A percentile compares a stretch with the other conserved stretches of the same genome.
These are phyloP conservation scores for Chrysoporthe cubensis DNA, from an alignment of 2,329 filamentous ascomycete species.

Conservation along the genomic window DNA sequence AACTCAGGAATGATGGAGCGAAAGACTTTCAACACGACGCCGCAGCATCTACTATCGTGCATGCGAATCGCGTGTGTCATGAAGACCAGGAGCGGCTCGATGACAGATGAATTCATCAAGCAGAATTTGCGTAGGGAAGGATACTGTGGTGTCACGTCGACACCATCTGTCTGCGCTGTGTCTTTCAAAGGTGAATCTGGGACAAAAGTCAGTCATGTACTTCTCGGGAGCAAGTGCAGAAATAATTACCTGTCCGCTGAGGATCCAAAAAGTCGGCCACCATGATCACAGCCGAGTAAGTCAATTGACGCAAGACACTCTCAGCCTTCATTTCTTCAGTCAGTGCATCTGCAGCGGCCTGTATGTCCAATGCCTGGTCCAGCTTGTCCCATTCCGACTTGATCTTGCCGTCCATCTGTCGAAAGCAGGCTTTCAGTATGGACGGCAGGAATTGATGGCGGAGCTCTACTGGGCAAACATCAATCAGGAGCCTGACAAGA, in stretches of 20 bases:
- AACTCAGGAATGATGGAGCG: constrained; percentile 85
- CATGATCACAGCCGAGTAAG: constrained; percentile 89
- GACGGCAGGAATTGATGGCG: constrained; percentile 82
- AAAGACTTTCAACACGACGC: constrained; percentile 83
- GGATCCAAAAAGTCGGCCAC: constrained; percentile 88
- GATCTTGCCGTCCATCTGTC: constrained; percentile 86
- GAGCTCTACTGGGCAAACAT: constrained; percentile 83
- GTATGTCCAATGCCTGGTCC: constrained; percentile 62
- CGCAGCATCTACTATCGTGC: constrained; percentile 86
- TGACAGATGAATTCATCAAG: constrained; percentile 73
- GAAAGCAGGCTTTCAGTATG: constrained; percentile 79
- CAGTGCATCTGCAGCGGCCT: constrained; percentile 74
- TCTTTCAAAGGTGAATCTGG: constrained; percentile 20
- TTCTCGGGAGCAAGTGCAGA: not conserved
- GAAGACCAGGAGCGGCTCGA: constrained; percentile 89
- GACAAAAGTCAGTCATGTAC: constrained; percentile 21
- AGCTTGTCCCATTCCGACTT: constrained; percentile 84
- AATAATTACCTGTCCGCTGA: constrained; percentile 61
- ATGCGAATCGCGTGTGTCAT: constrained; percentile 89
- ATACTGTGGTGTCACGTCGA: constrained; percentile 36
- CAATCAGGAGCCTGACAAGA: constrained; percentile 83
- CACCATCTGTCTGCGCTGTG: constrained; percentile 8
- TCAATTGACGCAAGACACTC: constrained; percentile 90
- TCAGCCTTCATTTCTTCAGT: constrained; percentile 98
- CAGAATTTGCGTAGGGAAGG: constrained; percentile 80